Evolutionary conservation across 208 protist species (phyloP).

Genomic region (Phytomonas sp.): DNA sequence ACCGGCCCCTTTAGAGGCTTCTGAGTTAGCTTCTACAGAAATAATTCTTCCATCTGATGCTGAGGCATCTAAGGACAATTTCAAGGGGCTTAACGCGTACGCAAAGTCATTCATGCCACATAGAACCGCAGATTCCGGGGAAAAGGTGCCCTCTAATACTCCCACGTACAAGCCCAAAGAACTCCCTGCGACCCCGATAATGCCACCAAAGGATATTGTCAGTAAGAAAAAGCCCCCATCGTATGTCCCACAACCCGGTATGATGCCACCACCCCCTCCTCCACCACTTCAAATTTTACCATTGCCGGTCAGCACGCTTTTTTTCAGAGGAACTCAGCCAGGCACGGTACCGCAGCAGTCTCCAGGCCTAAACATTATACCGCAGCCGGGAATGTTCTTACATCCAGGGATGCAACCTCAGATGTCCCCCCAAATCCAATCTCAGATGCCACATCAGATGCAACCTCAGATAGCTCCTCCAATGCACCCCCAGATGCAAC

Average conservation of each 20-base stretch:
- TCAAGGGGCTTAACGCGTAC: constrained; percentile 48
- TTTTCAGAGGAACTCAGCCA: background rate
- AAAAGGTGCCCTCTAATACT: background rate
- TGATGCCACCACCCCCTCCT: constrained; percentile 6
- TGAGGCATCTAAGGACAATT: background rate
- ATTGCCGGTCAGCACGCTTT: constrained; percentile 2
- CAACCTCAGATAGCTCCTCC: background rate
- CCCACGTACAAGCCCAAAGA: constrained; percentile 1
- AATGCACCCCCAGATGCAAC: background rate
- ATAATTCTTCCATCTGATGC: background rate
- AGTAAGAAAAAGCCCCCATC: background rate
- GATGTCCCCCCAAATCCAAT: background rate
- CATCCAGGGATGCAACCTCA: background rate
- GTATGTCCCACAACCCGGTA: background rate
- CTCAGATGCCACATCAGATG: background rate
- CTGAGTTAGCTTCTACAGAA: background rate
- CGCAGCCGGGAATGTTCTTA: background rate
- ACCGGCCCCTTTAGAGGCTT: background rate
- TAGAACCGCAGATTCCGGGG: constrained; percentile 1
- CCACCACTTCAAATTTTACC: background rate
- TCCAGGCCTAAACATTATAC: background rate
- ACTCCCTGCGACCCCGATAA: background rate
- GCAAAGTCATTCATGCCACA: constrained; percentile 50
- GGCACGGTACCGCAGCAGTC: constrained; percentile 9
- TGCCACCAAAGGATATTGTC: background rate